Base-by-base conservation (phyloP, 768 basidiomycete genomes). In the Gloeostereum incarnatum region DNA sequence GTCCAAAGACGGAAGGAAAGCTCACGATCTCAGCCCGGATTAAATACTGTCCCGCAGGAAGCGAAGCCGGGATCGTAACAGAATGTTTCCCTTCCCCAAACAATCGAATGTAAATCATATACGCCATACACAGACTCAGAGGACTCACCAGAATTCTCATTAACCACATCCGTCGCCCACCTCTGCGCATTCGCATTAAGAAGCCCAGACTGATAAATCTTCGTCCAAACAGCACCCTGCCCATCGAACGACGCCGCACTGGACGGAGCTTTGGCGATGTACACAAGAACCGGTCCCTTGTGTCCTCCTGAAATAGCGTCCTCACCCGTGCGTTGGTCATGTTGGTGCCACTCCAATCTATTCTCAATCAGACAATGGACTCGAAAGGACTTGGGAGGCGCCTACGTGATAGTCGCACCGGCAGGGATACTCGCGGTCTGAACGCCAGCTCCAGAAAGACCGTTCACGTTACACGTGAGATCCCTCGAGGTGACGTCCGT, bases 341-440 rank as follows among this genome's bases (percentile, higher is more conserved):
- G 70, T 47, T 72, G 71, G 46, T 74, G 71, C 71, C 71, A 73
- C 49, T 73, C 71, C 31, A 73, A 66, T n/a, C 61, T 65, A 36
- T 17, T 2, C 2, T 39, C 19, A 40, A 43, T 14, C n/a, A 33
- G n/a, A 37, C 21, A 16, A 18, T 27, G 40, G 18, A 42, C 32
- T 10, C 7, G 11, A 3, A 31, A 39, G 22, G 11, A 10, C 31
- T 31, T 9, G 10, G 1, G 29, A 11, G 32, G 10, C 4, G 38
- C 50, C n/a, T 52, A 63, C 59, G 63, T 58, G 46, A 73, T 60
- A 31, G 56, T 68, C 3, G 62, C 40, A 18, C 70, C 71, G 10
- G 71, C 65, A 19, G 63, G 48, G 42, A 73, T 62, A 41, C 54
- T 57, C 7, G 59, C 48, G 3, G 69, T 73, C 10, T 44, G 36